Evolutionary conservation across 306 rosid genomes (phyloP), one percentile per base, ranked within the genome.

Genomic region (Macrotyloma uniflorum): DNA sequence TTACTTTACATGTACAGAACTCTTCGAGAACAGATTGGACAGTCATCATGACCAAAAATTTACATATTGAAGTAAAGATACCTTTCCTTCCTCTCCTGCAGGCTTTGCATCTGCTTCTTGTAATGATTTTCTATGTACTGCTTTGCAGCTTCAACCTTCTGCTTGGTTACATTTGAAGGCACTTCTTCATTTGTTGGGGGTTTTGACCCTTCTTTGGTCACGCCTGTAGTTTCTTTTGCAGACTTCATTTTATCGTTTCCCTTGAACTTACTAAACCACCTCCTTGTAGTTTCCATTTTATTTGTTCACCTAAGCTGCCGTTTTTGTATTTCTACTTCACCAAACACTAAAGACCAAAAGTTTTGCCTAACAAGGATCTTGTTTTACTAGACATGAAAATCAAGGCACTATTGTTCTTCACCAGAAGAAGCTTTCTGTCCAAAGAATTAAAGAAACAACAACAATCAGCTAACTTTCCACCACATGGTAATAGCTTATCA

Each of bases 51-150:
- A 45, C 47, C 49, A 8, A 69, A 78, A 73, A 38, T 58, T 22
- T 76, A 86, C 49, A 32, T 62, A 28, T 57, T 51, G 45, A 79
- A 20, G 16, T 36, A 14, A 33, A 74, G 15, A 64, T 85, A 89
- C 98, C 98, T 90, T 87, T 93, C 96, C 77, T 89, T 93, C 86
- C 98, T 85, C 42, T 93, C 98, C 81, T 93, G 91, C 83, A 90
- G 83, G 72, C 86, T 85, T 82, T 91, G 89, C 98, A 88, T 90
- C 65, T 91, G 98, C 43, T 88, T 67, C 87, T 89, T 91, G 78
- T 93, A 93, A 81, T 93, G 96, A 80, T 88, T 93, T 79, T 93
- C 98, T 16, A 93, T 91, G 66, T 90, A 93, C 80, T 93, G 96
- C 88, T 93, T 93, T 0, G 98, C 98, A 14, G 93, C 98, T 46